Percentiles rank a stretch among this genome's conserved stretches.
Evolutionary conservation across 2,329 filamentous ascomycete species (phyloP).

Genomic region (Venturia effusa): DNA sequence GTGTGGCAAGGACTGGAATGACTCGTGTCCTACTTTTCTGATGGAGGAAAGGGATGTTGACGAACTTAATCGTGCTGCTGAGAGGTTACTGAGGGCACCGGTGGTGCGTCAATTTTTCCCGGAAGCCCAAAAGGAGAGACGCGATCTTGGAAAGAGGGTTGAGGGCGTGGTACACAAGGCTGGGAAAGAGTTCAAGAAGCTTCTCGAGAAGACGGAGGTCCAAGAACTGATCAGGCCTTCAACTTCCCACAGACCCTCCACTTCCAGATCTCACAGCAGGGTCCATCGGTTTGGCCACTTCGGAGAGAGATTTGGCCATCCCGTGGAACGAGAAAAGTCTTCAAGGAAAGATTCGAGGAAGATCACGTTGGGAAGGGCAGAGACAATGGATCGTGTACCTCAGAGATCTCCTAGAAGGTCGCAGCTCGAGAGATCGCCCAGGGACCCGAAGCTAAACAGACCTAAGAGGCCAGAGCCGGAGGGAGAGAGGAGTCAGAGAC

Average conservation of each 20-base stretch:
- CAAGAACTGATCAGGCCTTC: neutral
- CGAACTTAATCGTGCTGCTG: neutral
- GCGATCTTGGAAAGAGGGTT: neutral
- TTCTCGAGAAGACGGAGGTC: neutral
- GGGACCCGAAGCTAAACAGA: too few relatives aligned
- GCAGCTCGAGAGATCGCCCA: neutral
- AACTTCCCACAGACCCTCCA: neutral
- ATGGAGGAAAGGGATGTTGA: neutral
- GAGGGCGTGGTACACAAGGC: neutral
- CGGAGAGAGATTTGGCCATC: neutral
- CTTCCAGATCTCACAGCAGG: neutral
- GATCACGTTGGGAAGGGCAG: neutral
- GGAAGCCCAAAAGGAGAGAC: neutral
- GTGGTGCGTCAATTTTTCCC: neutral
- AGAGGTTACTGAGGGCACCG: neutral
- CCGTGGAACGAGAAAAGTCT: neutral
- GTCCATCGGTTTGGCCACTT: neutral
- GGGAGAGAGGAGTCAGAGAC: neutral
- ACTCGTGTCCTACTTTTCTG: neutral
- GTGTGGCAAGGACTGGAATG: neutral
- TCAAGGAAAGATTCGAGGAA: neutral
- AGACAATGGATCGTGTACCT: neutral
- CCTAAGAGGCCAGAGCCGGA: neutral
- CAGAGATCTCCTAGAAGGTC: neutral
- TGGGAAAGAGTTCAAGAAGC: neutral